Base-by-base conservation (phyloP, 164 flowering plant species). In the Liquidambar formosana region DNA sequence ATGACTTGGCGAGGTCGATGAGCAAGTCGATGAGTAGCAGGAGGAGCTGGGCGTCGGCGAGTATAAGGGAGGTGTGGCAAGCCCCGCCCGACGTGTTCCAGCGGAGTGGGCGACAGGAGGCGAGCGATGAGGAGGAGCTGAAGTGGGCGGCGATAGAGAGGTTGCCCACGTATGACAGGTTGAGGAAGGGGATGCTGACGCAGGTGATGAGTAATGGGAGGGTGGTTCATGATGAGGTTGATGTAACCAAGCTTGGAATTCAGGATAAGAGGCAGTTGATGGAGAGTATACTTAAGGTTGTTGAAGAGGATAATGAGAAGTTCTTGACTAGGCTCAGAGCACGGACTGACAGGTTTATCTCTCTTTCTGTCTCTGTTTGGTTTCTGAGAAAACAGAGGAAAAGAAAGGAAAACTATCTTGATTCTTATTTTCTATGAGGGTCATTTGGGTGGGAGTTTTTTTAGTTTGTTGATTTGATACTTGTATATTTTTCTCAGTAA, bases 1-100 rank as follows among this genome's bases (percentile, higher is more conserved):
- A 78, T 18, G 85, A 75, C 49, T 47, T 80, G 41, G 60, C 49
- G 14, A 53, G 81, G 57, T 27, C 80, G 57, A 25, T 57, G 71
- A 78, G 68, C 23, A 60, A n/a, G 63, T 52, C 57, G 5, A 11
- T 15, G 61, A 26, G 86, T 49, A 73, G 81, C 64, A 43, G 71
- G 18, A 47, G 76, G 46, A 75, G 80, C 60, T 79, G 82, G 83
- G 21, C 61, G 8, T 61, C 80, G n/a, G 43, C 57, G 63, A 84
- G 88, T 63, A 61, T 80, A 33, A 61, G 78, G 26, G 86, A 80
- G 23, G 80, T 72, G 11, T 81, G 78, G 83, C 60, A 48, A 2
- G 73, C 70, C 63, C 71, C 71, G 28, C 73, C 68, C 21, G 85
- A 82, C 65, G 79, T 77, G 48, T 82, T 82, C 66, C 61, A 64